Evolutionary conservation across 768 basidiomycete species (phyloP), one percentile per base, ranked within the genome.

Genomic region (Podaxis sp.): DNA sequence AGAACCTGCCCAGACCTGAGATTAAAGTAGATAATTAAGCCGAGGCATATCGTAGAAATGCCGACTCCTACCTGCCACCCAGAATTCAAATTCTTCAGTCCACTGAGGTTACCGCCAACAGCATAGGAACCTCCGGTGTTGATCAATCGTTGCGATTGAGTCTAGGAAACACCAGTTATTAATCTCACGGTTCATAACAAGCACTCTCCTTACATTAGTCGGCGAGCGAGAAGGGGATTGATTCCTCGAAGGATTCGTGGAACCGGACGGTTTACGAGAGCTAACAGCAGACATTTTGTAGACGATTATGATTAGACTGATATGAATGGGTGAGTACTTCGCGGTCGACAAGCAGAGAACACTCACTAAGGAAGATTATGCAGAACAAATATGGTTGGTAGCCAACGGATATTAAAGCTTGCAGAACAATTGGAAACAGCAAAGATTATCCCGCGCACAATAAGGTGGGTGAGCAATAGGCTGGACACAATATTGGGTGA

Each of bases 221-320:
- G 87, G 85, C 23, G 88, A 85, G 51, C 76, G 74, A 40, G 83
- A 74, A 0, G 89, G 87, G 2, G 89, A 89, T 66, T 82, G 87
- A 32, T 80, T 77, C 50, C 78, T 76, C 51, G 88, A 88, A 61
- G 82, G 85, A 16, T 82, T 80, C n/a, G 88, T 86, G 27, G 88
- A 87, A 58, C 81, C 83, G 36, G 89, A 88, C 44, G 86, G 84
- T 67, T 89, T 88, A 68, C 86, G 83, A 23, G 86, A 80, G 47
- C 81, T 76, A 65, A 78, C 74, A 50, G 73, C 76, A 65, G 76
- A 74, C 73, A 79, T 66, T 62, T 46, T 51, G 65, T 70, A 63
- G 63, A 59, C 66, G 9, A 59, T 47, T 60, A 53, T 50, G 28
- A 57, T 53, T 53, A 60, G 32, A 50, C 59, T 60, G 76, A 65